Conservation (phyloP, 192 early-diverging fungal species). For the Podila horticola region DNA sequence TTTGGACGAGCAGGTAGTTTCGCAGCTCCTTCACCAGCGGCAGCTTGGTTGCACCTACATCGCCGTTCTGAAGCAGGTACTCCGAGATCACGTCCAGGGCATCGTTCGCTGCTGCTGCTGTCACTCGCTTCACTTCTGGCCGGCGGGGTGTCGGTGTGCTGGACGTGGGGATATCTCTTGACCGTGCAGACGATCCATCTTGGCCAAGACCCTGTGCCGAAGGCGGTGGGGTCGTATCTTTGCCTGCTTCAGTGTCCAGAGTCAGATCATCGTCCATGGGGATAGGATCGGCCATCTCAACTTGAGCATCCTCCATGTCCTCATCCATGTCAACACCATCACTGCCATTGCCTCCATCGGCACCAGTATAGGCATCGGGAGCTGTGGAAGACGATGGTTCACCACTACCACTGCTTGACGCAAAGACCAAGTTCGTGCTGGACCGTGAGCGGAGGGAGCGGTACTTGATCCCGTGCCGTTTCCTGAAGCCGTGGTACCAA, state of each 20-base stretch:
- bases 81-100: slow-evolving; percentile 49
- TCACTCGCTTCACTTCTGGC: slow-evolving; percentile 43
- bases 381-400: background rate
- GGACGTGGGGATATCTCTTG: too few relatives aligned
- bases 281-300: too few relatives aligned
- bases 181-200: too few relatives aligned
- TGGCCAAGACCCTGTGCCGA: too few relatives aligned
- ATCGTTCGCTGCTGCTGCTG: slow-evolving; percentile 37
- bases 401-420: background rate
- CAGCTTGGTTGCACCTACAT: slow-evolving; percentile 44
- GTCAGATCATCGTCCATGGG: too few relatives aligned
- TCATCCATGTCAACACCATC: slow-evolving; percentile 34
- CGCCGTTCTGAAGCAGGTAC: slow-evolving; percentile 47
- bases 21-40: slow-evolving; percentile 48
- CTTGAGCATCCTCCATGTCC: slow-evolving; percentile 34
- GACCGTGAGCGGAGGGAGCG: slow-evolving; percentile 33
- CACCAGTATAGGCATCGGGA: background rate
- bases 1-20: slow-evolving; percentile 36
- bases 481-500: slow-evolving; percentile 50
- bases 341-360: slow-evolving; percentile 34
- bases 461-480: slow-evolving; percentile 51
- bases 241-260: too few relatives aligned
- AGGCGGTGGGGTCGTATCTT: too few relatives aligned
- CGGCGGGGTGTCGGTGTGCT: slow-evolving; percentile 8
- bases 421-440: background rate